A percentile compares a stretch with the other conserved stretches of the same genome.
Evolutionary conservation across 176 grass and related monocot species (phyloP).

Genomic region (Alopecurus myosuroides): DNA sequence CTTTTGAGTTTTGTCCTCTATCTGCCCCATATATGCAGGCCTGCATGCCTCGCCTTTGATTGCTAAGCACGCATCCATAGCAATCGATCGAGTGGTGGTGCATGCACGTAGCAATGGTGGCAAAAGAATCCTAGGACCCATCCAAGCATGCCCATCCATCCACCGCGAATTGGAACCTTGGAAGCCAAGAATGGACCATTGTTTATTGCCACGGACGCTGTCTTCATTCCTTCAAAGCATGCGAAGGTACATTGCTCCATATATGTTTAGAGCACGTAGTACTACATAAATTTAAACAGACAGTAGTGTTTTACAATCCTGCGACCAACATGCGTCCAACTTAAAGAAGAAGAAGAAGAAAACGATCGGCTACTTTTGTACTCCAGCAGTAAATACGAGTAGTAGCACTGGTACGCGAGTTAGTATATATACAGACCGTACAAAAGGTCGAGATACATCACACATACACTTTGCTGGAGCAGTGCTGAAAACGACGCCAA

Average conservation of each 20-base stretch:
- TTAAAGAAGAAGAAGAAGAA: neutral
- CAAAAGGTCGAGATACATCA: neutral
- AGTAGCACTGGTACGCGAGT: neutral
- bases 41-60: conserved; percentile 29
- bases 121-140: conserved; percentile 18
- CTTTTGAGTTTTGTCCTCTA: neutral
- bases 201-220: neutral
- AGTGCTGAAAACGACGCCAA: neutral
- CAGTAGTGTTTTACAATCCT: neutral
- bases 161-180: conserved; percentile 10
- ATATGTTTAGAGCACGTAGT: neutral
- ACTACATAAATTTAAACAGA: too few species aligned
- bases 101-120: neutral
- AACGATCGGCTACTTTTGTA: neutral
- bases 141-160: neutral
- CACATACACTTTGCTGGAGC: neutral
- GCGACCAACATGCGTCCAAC: neutral
- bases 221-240: neutral
- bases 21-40: neutral
- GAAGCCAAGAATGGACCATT: conserved; percentile 32
- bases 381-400: neutral
- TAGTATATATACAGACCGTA: too few species aligned
- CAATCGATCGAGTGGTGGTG: neutral
- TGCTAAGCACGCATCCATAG: conserved; percentile 23
- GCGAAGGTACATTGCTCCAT: neutral